phyloP scores from a whole-genome alignment of 2,329 filamentous ascomycete genomes.

The Penicillium glabrum region DNA sequence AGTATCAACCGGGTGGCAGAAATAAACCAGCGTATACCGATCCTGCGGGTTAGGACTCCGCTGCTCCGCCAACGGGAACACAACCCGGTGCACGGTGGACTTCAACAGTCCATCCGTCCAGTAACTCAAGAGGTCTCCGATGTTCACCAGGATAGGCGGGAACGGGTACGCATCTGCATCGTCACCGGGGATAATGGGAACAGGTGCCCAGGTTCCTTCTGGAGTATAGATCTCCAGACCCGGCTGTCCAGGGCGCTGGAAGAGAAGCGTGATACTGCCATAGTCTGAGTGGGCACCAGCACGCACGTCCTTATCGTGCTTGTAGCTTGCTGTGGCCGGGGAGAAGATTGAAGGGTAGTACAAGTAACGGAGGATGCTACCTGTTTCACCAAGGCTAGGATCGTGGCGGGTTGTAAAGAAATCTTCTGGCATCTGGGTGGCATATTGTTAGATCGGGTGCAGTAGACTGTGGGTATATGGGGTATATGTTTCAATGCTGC shows the following conservation, averaged over 20 bases:
- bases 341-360: constrained; percentile 64
- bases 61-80: constrained; percentile 59
- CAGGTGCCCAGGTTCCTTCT: constrained; percentile 60
- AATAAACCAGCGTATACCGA: constrained; percentile 61
- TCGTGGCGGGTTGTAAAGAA: constrained; percentile 66
- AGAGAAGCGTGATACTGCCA: constrained; percentile 68
- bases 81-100: constrained; percentile 84
- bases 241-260: constrained; percentile 80
- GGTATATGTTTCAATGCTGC: background rate
- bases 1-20: constrained; percentile 61
- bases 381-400: constrained; percentile 48
- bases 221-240: constrained; percentile 78
- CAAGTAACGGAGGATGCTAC: constrained; percentile 68
- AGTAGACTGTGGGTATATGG: background rate
- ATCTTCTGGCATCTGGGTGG: constrained; percentile 41
- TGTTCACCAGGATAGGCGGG: constrained; percentile 71
- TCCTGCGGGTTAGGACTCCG: constrained; percentile 44
- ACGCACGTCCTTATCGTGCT: constrained; percentile 65
- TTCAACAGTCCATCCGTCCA: constrained; percentile 90
- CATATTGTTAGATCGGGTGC: background rate
- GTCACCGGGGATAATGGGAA: constrained; percentile 60
- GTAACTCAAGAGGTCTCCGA: constrained; percentile 73
- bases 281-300: constrained; percentile 94
- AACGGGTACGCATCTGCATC: constrained; percentile 46
- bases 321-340: constrained; percentile 42